phyloP scores from a whole-genome alignment of 768 basidiomycete genomes.

The Leccinum pellstonianum region DNA sequence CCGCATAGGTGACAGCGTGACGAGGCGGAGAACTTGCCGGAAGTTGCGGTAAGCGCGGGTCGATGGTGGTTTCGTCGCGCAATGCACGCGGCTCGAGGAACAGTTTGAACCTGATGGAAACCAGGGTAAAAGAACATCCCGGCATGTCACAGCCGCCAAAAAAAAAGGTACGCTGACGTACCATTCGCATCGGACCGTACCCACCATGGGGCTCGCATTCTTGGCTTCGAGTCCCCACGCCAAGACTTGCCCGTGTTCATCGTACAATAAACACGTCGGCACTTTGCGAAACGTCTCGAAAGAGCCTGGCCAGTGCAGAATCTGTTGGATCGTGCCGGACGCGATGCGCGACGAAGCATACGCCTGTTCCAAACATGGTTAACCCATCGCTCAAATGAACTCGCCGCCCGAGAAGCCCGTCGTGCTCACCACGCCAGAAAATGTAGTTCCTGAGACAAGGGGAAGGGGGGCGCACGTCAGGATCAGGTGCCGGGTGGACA shows the following conservation, averaged over 20 bases:
- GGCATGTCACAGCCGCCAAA: neutral
- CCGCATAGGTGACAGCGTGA: neutral
- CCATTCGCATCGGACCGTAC: constrained; percentile 61
- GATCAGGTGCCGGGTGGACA: neutral
- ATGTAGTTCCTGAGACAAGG: constrained; percentile 65
- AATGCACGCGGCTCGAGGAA: constrained; percentile 81
- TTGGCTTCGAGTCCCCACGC: constrained; percentile 91
- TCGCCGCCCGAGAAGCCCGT: neutral
- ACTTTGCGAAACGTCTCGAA: constrained; percentile 85
- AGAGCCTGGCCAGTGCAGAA: constrained; percentile 82
- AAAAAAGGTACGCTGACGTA: constrained; percentile 18
- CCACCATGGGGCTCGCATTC: constrained; percentile 67
- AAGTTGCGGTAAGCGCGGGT: constrained; percentile 75
- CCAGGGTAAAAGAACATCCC: neutral
- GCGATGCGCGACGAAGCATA: constrained; percentile 85
- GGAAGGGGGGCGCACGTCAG: neutral
- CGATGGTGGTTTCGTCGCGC: constrained; percentile 66
- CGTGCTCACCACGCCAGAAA: constrained; percentile 76
- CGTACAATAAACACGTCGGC: constrained; percentile 83
- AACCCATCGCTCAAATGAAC: neutral
- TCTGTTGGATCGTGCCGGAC: constrained; percentile 77
- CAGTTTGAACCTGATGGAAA: constrained; percentile 70
- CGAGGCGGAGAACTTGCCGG: constrained; percentile 52
- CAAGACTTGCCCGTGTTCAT: constrained; percentile 66
- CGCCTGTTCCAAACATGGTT: constrained; percentile 46